Base-by-base conservation (phyloP, 371 early-diverging fungal genomes). In the Mortierella sp. region DNA sequence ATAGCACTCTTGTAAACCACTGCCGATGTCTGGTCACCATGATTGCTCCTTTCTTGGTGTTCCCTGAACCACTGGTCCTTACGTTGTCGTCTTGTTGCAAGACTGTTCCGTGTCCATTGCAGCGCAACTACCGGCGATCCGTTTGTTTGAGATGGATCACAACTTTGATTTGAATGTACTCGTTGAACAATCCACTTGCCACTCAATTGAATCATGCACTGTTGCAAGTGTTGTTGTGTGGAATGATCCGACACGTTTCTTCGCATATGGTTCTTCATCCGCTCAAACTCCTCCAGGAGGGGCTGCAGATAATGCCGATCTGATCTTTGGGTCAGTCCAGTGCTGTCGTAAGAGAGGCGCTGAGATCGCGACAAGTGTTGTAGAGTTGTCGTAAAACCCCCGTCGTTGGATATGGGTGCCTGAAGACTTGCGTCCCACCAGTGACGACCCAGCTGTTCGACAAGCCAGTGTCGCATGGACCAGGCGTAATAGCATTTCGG, bases 401-500 rank as follows among this genome's bases (percentile, higher is more conserved):
- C 14, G 5, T 43, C 4, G 3, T 24, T 24, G 16, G 9, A 24
- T 24, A 16, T 24, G 48, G 4, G 24, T 24, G 31, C 18, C 9
- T 53, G 10, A 5, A 68, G 46, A 45, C 69, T 68, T 13, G 65
- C 65, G 2, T 34, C 24, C 74, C 74, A 74, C 74, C 74, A 74
- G 39, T 64, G 58, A 2, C 55, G 55, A 12, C 71, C 70, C 4
- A 76, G 52, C 21, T 76, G 70, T 27, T 76, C 70, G 2, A 87
- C 59, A 6, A 87, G 58, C 85, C 85, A 86, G 46, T 69, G 78
- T 7, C 88, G 78, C 72, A 82, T 82, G 8, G 72, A 76, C 88
- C 88, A 87, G 16, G 88, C 79, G 61, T 86, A 85, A 48, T 87
- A 87, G 28, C 85, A 85, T 50, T 83, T 82, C 2, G 84, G 84